Percentiles rank a stretch among this genome's conserved stretches.
These are phyloP conservation scores for Saccharomycopsis fodiens DNA, from an alignment of 805 yeast genomes.

Conservation along the genomic window DNA sequence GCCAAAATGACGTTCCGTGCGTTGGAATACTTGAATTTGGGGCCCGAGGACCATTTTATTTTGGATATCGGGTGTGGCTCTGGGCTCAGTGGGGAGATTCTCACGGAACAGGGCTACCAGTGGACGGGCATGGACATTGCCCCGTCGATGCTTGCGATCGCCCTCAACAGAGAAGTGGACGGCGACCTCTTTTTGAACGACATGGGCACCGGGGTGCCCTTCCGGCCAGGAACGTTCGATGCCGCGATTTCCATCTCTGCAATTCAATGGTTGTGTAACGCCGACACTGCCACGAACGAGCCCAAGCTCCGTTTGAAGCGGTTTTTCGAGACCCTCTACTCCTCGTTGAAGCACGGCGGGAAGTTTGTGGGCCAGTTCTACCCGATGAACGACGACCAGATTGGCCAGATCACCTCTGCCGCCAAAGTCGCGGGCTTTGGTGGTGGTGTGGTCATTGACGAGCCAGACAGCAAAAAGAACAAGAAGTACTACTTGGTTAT, in stretches of 20 bases:
- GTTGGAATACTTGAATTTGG: constrained; percentile 73
- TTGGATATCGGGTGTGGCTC: constrained; percentile 97
- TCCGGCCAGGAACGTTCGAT: constrained; percentile 93
- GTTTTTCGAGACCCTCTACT: constrained; percentile 84
- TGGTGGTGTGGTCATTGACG: constrained; percentile 91
- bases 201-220: constrained; percentile 91
- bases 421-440: constrained; percentile 94
- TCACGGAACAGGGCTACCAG: constrained; percentile 85
- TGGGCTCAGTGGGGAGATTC: constrained; percentile 89
- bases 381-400: constrained; percentile 84
- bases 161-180: constrained; percentile 83
- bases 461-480: constrained; percentile 86
- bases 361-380: constrained; percentile 96
- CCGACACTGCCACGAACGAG: constrained; percentile 74
- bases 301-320: constrained; percentile 75
- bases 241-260: constrained; percentile 94
- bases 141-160: constrained; percentile 93
- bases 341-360: constrained; percentile 85
- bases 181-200: constrained; percentile 91
- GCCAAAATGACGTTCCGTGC: constrained; percentile 97
- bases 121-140: constrained; percentile 98
- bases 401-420: constrained; percentile 65
- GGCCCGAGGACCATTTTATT: constrained; percentile 56
- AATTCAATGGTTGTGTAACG: constrained; percentile 97
- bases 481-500: constrained; percentile 86